Base-by-base conservation (phyloP, 1,284 basidiomycete genomes). In the Leccinum ponderosum region DNA sequence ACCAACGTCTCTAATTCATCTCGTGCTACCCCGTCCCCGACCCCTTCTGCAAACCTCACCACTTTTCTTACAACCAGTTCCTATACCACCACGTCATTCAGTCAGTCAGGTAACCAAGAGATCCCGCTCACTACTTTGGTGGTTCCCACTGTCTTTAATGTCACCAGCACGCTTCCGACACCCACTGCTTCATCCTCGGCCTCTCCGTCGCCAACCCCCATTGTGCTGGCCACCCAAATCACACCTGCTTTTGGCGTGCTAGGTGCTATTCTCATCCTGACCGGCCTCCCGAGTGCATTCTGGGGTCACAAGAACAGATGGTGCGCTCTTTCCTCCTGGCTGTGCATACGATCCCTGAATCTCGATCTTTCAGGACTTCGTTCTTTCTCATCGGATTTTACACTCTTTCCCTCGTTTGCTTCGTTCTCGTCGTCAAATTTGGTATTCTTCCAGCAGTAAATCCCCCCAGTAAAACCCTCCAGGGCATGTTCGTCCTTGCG, bases 271-370 rank as follows among this genome's bases (percentile, higher is more conserved):
- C 86, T 98, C 71, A 95, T 98, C 67, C 69, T 97, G 55, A 93
- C 92, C 6, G 96, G 96, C 59, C 80, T 96, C 14, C 93, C 94
- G 3, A 93, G 93, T 64, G 90, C 92, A 1, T 94, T 94, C 68
- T 88, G 93, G 76, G 96, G 96, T 20, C 93, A 95, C 76, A 95
- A 95, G 81, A 95, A 95, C 73, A 81, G 94, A 82, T 95, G 94
- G 94, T 90, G 64, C 54, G 80, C 66, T 37, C 3, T 60, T 61
- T 67, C 53, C 55, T 67, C 35, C 25, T 17, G 17, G 44, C 58
- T 55, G 56, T 61, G 62, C 62, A 47, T 62, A 27, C 53, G 27
- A 35, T 59, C 44, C 3, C 56, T 63, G 58, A 70, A 42, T 37
- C 62, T 63, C 55, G 62, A 58, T 60, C 57, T 59, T 62, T 42